Base-by-base conservation (phyloP, 306 rosid genomes). In the Inga oerstediana region DNA sequence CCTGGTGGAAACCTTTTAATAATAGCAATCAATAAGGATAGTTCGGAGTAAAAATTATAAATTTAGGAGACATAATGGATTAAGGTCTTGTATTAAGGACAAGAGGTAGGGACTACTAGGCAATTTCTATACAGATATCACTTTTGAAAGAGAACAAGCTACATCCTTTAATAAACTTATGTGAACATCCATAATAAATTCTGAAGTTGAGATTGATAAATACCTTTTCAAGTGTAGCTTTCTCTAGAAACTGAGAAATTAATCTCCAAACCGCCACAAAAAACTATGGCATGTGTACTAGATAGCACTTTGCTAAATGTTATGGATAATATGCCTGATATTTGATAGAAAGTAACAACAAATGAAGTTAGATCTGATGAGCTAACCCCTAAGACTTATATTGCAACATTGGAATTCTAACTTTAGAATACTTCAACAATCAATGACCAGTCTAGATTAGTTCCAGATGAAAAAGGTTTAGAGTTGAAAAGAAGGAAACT, bases 321-420 rank as follows among this genome's bases (percentile, higher is more conserved):
- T 96, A 98, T 5, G 99, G 99, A 90, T 96, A 96, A 84, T 96
- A 96, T 75, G 91, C 86, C 99, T 96, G 88, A 75, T 84, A 71
- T 72, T 76, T 66, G 58, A 74, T 45, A 77, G 12, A 4, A 62
- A 27, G 62, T 3, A 72, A 14, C 43, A 44, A 41, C 7, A 37
- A 2, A 48, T 44, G 76, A 44, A 72, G 39, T 72, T 24, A 45
- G 59, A 72, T 45, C 14, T 45, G 39, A 46, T 46, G 59, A 56
- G 27, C 24, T 20, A 20, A 56, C 64, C 43, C 45, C 3, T 3
- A 32, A 69, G 9, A 69, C 51, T n/a, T 32, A 20, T 32, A 20
- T 70, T 10, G 52, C 32, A 41, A 70, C 49, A 41, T 4, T 39
- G 15, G 10, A 39, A 69, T 9, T 69, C 7, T 69, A 4, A 10